Evolutionary conservation across 2,329 filamentous ascomycete genomes (phyloP).

Genomic region (Fusarium verticillioides): DNA sequence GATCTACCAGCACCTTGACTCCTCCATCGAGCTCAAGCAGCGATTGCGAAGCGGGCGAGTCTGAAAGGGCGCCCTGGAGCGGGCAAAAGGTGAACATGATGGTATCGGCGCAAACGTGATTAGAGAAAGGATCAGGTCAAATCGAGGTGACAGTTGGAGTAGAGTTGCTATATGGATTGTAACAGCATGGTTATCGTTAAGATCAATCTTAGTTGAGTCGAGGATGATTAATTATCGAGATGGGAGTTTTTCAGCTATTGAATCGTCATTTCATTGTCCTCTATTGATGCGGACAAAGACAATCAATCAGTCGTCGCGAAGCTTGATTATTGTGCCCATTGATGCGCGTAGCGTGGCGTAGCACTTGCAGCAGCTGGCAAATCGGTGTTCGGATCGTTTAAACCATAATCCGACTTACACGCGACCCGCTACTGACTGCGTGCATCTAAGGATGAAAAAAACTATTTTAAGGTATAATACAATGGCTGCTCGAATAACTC

Average conservation of each 20-base stretch:
- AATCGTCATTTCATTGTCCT: conserved; percentile 32
- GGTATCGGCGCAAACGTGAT: conserved; percentile 35
- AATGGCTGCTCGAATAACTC: neutral
- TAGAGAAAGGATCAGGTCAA: conserved; percentile 16
- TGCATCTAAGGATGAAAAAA: neutral
- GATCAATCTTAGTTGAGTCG: neutral
- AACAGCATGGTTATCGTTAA: conserved; percentile 36
- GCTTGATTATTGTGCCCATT: conserved; percentile 32
- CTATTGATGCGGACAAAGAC: conserved; percentile 38
- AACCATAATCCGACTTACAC: conserved; percentile 42
- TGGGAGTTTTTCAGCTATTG: conserved; percentile 23
- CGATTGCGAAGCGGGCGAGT: conserved; percentile 91
- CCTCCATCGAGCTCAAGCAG: conserved; percentile 95
- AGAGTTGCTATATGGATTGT: conserved; percentile 29
- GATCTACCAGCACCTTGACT: conserved; percentile 92
- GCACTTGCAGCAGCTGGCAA: conserved; percentile 22
- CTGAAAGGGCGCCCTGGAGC: conserved; percentile 88
- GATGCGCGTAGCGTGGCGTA: conserved; percentile 34
- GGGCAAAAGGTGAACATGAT: conserved; percentile 96
- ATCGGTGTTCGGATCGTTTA: conserved; percentile 20
- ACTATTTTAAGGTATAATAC: neutral
- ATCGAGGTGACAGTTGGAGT: conserved; percentile 3
- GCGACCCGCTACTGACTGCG: neutral
- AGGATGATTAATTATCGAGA: neutral
- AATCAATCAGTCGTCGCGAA: conserved; percentile 35